Base-by-base conservation (phyloP, 2,329 filamentous ascomycete genomes). In the Aspergillus vadensis region DNA sequence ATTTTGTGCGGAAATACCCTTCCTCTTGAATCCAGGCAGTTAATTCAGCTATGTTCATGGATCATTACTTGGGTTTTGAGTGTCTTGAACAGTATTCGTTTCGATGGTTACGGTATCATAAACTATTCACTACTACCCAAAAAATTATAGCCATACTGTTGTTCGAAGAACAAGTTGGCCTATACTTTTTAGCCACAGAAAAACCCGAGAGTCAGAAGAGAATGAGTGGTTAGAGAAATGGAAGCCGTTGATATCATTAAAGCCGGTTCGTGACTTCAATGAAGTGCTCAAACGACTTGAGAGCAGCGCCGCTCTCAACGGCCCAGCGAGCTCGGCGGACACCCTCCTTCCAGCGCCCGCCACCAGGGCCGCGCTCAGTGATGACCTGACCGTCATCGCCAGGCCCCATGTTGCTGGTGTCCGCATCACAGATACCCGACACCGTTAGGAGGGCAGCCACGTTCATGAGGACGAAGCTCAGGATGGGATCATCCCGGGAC, bases 381-480 rank as follows among this genome's bases (percentile, higher is more conserved):
- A 96, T 85, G 50, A 97, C 91, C 44, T 88, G 83, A 0, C 91
- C 91, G 69, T 94, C 90, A 69, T 96, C 91, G 1, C 88, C 91
- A 50, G 83, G 79, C 0, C 91, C 91, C 90, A 96, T 91, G 71
- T 86, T 80, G 72, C 91, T 96, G 30, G 82, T 84, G 60, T 96
- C 90, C 0, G 89, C 86, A 65, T 98, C 94, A 72, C 92, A 96
- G 36, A 97, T 82, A 3, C 95, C 95, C 2, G 91, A 89, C 3
- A 90, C 85, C 0, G 96, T 94, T 56, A 99, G 85, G 55, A 99
- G 80, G 1, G 92, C 91, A 0, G 94, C 93, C 1, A 94, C 91
- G 72, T 99, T 99, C 78, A 98, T 90, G 55, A 98, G 83, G 19
- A 99, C 92, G 72, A 99, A 99, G 72, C 96, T 89, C 63, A 97